phyloP scores from a whole-genome alignment of 169 alveolate genomes.

The Plasmodium knowlesi region DNA sequence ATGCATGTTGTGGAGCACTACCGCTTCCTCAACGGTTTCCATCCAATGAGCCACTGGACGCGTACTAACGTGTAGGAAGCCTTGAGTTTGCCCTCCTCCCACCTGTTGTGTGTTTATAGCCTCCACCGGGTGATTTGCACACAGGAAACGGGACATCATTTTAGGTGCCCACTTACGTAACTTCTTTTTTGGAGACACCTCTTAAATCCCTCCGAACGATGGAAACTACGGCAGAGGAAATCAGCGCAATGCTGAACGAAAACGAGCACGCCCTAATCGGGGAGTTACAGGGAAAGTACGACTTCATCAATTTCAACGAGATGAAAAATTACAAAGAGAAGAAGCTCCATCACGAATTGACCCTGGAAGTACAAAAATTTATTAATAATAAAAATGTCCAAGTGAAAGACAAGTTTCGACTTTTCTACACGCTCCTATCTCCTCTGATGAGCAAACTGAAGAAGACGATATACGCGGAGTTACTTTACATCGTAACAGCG shows the following conservation, averaged over 20 bases:
- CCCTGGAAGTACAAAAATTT: constrained; percentile 52
- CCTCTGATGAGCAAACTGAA: constrained; percentile 51
- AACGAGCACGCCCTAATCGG: constrained; percentile 6
- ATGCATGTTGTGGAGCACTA: not conserved
- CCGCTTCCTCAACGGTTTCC: not conserved
- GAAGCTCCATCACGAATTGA: constrained; percentile 52
- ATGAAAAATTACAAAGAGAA: constrained; percentile 43
- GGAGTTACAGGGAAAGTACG: constrained; percentile 37
- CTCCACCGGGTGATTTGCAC: not conserved
- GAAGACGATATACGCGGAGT: constrained; percentile 62
- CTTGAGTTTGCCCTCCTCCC: not conserved
- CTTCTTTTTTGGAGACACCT: not conserved
- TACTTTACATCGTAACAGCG: constrained; percentile 40
- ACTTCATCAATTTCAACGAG: constrained; percentile 12
- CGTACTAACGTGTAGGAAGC: not conserved
- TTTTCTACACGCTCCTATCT: constrained; percentile 33
- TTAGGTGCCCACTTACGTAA: not conserved
- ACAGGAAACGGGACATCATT: not conserved
- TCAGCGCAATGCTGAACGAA: constrained; percentile 11
- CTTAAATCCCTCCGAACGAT: not conserved
- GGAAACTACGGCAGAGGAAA: not conserved
- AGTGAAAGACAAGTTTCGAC: constrained; percentile 35
- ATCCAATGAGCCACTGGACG: not conserved
- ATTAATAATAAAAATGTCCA: constrained; percentile 41
- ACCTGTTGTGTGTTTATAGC: not conserved